Evolutionary conservation across 768 basidiomycete genomes (phyloP).

Genomic region (Boletus subcaerulescens): DNA sequence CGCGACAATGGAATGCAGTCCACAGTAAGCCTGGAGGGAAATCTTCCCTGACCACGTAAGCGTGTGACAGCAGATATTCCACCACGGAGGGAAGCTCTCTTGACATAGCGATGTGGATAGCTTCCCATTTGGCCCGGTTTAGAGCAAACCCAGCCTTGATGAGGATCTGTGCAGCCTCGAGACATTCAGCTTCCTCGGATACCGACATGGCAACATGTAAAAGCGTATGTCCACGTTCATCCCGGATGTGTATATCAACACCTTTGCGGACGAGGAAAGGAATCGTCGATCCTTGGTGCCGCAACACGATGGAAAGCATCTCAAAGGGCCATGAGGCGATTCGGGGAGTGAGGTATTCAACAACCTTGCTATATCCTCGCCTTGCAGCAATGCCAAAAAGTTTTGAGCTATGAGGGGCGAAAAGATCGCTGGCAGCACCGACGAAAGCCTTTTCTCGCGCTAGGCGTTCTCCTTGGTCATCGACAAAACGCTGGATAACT

Average conservation of each 20-base stretch:
- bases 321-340: not conserved
- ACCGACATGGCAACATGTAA: not conserved
- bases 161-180: not conserved
- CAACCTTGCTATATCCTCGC: not conserved
- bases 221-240: not conserved
- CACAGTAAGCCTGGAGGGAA: no score
- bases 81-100: not conserved
- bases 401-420: not conserved
- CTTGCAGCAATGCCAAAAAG: not conserved
- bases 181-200: not conserved
- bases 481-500: not conserved
- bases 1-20: accelerated
- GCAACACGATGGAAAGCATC: not conserved
- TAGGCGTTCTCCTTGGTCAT: not conserved
- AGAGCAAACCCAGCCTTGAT: not conserved
- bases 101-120: not conserved
- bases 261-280: not conserved
- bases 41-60: no score
- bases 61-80: not conserved
- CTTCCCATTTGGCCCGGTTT: not conserved
- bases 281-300: not conserved
- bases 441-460: not conserved
- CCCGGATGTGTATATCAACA: not conserved
- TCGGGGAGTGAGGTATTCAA: not conserved
- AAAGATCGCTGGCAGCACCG: not conserved